Base-by-base conservation (phyloP, 306 rosid species). In the Herpetospermum pedunculosum region DNA sequence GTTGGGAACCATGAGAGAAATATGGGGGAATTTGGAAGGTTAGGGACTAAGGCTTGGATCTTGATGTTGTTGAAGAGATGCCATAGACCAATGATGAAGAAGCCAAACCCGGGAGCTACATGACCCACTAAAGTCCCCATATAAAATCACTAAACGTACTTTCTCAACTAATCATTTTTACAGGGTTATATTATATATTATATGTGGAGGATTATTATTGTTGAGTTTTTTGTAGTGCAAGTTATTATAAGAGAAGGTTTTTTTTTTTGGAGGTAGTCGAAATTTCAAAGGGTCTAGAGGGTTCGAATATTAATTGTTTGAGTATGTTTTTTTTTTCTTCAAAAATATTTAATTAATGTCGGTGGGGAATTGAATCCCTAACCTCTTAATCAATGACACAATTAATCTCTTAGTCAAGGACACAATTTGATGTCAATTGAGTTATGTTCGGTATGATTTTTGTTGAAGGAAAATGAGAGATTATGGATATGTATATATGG, bases 111-210 rank as follows among this genome's bases (percentile, higher is more conserved):
- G 6, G 96, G 97, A 11, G 85, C 85, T 2, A 93, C 94, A 52
- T 93, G 98, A 11, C 98, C 98, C 0, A 86, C 75, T 2, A 90
- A 77, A 54, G 85, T 84, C 2, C 97, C 98, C 98, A 93, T 84
- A 23, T 23, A 53, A 9, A 0, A 47, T 3, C 52, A n/a, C n/a
- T n/a, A n/a, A n/a, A n/a, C n/a, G n/a, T n/a, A n/a, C n/a, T n/a
- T n/a, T n/a, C n/a, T n/a, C n/a, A n/a, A n/a, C n/a, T n/a, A n/a
- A n/a, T n/a, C n/a, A n/a, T n/a, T n/a, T n/a, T n/a, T n/a, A n/a
- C n/a, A n/a, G n/a, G n/a, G n/a, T n/a, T n/a, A n/a, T n/a, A n/a
- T n/a, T n/a, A n/a, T n/a, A n/a, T n/a, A n/a, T n/a, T n/a, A n/a
- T n/a, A 1, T 26, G 63, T 19, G 2, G 68, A 10, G 44, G 15